Base-by-base conservation (phyloP, 805 yeast genomes). In the Candida ovalis region DNA sequence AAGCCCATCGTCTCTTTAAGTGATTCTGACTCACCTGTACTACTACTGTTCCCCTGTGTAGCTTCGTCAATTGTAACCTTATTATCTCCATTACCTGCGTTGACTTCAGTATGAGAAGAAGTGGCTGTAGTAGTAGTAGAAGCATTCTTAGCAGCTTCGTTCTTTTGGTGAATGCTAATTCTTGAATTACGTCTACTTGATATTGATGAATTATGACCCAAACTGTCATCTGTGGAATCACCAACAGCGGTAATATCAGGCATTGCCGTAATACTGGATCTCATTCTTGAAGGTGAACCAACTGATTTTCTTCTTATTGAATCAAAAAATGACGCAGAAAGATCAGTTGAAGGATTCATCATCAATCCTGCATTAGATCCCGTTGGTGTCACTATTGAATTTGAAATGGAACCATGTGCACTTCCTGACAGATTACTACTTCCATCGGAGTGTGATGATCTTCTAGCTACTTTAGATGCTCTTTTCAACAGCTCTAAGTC, bases 401-500 rank as follows among this genome's bases (percentile, higher is more conserved):
- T 32, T 3, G 46, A 39, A 8, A 45, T 8, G 4, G 46, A 42
- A 13, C 46, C 44, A 13, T 38, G 42, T 9, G 47, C 25, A n/a
- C 46, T 33, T 3, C 39, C 17, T 6, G 40, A 37, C 24, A 15
- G 5, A n/a, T 12, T 23, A 24, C 30, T 15, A 1, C 43, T 37
- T 8, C 46, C 51, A 12, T 33, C 50, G 2, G 49, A 47, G n/a
- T 44, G 44, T 7, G 56, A 54, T 19, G 51, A 42, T 28, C 59
- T 43, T n/a, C 47, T 48, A 6, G 58, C 54, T 2, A 63, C 67
- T 48, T 67, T 70, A 21, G 74, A 65, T 1, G 79, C 72, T 47
- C 77, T 76, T 59, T 76, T 74, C 56, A 83, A 64, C 27, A 82
- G 61, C 0, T 75, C 72, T 37, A 79, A 55, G 63, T 84, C 87